phyloP scores from a whole-genome alignment of 805 yeast species.

The Maudiozyma saulgeensis region DNA sequence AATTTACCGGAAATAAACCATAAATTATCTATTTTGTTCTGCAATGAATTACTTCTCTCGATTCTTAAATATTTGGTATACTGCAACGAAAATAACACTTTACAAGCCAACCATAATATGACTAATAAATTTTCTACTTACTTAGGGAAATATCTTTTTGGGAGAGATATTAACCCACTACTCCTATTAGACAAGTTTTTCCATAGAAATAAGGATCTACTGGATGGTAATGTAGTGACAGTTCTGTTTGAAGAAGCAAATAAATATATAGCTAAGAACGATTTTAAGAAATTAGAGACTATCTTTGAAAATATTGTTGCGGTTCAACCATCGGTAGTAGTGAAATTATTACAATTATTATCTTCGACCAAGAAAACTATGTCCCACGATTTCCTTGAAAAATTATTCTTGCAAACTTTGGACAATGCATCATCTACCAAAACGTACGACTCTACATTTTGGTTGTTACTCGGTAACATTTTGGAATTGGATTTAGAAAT shows the following conservation, averaged over 20 bases:
- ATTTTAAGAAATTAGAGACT: conserved; percentile 34
- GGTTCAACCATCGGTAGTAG: conserved; percentile 33
- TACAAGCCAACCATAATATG: background rate
- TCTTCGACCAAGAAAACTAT: conserved; percentile 43
- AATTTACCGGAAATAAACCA: conserved; percentile 9
- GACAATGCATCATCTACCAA: conserved; percentile 1
- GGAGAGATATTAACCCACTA: conserved; percentile 8
- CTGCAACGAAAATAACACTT: background rate
- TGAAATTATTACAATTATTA: conserved; percentile 38
- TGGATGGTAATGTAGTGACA: conserved; percentile 8
- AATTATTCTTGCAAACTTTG: conserved; percentile 13
- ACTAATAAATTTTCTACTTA: conserved; percentile 3
- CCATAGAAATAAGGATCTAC: conserved; percentile 3
- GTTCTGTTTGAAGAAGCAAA: conserved; percentile 16
- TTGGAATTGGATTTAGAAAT: conserved; percentile 49
- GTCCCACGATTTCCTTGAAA: conserved; percentile 41
- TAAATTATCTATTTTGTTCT: conserved; percentile 16
- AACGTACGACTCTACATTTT: conserved; percentile 24
- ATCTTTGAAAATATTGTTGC: conserved; percentile 36
- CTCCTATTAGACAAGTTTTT: conserved; percentile 17
- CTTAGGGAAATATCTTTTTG: conserved; percentile 12
- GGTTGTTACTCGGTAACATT: conserved; percentile 40
- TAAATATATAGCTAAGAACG: conserved; percentile 15
- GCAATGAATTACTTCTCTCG: conserved; percentile 15
- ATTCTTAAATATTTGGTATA: conserved; percentile 12